Conservation (phyloP, 2,329 filamentous ascomycete species). For the Thielaviopsis populi region DNA sequence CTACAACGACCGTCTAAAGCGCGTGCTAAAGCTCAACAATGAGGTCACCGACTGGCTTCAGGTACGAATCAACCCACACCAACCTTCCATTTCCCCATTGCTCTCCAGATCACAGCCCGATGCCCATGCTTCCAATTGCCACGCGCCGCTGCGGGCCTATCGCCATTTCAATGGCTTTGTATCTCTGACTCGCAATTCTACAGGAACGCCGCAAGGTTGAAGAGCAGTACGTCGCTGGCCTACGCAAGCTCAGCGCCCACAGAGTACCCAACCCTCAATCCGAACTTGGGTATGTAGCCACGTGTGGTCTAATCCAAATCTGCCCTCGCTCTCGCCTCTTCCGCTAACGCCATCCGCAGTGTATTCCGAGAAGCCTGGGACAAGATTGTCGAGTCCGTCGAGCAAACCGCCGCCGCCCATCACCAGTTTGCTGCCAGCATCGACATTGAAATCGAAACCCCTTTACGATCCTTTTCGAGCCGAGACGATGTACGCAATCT, state of each 20-base stretch:
- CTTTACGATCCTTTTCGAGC: constrained; percentile 59
- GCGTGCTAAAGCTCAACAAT: constrained; percentile 70
- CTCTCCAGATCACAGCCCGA: background rate
- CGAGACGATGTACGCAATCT: constrained; percentile 70
- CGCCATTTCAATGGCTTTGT: background rate
- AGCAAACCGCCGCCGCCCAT: constrained; percentile 71
- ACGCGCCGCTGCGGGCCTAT: background rate
- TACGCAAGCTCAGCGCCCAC: constrained; percentile 66
- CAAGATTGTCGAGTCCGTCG: constrained; percentile 65
- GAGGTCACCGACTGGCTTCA: constrained; percentile 96
- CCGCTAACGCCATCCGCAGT: constrained; percentile 31
- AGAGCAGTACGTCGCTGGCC: constrained; percentile 68
- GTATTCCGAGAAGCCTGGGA: constrained; percentile 86
- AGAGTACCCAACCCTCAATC: constrained; percentile 59
- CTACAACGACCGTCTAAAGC: constrained; percentile 73
- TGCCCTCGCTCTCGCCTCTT: background rate
- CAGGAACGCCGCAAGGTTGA: constrained; percentile 88
- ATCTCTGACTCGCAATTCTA: background rate
- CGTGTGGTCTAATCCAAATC: background rate
- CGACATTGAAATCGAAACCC: constrained; percentile 73
- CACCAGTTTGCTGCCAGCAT: constrained; percentile 65
- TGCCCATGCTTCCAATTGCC: background rate
- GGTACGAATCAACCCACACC: constrained; percentile 39
- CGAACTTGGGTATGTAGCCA: constrained; percentile 63
- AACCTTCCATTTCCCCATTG: too few species aligned